Evolutionary conservation across 805 yeast species (phyloP).

Genomic region (Lipomyces yamanashiensis): DNA sequence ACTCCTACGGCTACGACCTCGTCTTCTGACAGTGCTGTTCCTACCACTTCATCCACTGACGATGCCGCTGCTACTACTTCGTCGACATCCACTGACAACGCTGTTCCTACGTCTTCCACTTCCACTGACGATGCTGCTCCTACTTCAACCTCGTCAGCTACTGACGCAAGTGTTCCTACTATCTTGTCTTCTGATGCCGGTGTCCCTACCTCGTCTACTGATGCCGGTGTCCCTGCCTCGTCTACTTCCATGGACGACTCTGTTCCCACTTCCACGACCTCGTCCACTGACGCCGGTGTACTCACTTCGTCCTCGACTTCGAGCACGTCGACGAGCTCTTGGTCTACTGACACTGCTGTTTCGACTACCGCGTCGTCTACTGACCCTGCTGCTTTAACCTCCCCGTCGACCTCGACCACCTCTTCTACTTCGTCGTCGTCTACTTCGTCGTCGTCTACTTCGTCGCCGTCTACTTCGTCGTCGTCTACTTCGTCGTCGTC

Average conservation of each 20-base stretch:
- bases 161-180: conserved; percentile 1
- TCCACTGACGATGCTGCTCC: background rate
- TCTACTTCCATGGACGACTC: background rate
- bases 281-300: background rate
- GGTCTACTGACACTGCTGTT: background rate
- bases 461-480: background rate
- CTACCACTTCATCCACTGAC: background rate
- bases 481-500: background rate
- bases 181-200: background rate
- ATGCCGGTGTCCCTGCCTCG: conserved; percentile 12
- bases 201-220: background rate
- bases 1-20: background rate
- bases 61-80: background rate
- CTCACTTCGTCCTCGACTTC: background rate
- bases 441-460: too few species aligned
- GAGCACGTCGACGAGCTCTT: background rate
- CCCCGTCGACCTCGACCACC: background rate
- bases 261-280: background rate
- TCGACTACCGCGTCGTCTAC: background rate
- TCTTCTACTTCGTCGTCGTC: conserved; percentile 25
- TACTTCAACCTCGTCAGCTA: background rate
- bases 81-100: background rate
- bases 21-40: background rate
- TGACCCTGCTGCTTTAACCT: background rate
- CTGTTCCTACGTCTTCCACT: background rate